Conservation (phyloP, 306 rosid genomes). For the Malus sieversii region DNA sequence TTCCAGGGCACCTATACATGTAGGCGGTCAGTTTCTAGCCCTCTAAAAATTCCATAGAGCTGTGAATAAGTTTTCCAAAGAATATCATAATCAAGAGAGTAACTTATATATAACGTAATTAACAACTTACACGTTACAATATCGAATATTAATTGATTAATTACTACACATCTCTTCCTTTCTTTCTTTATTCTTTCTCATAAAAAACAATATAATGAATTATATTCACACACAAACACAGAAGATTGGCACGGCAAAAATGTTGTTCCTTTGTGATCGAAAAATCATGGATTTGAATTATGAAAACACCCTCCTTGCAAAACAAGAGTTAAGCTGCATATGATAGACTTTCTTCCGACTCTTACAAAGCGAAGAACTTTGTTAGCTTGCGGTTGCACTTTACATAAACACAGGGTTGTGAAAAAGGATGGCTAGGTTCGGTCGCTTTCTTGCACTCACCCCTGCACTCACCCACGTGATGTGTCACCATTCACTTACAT, state of each 20-base stretch:
- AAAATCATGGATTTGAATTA: too few species aligned
- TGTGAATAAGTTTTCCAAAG: not conserved
- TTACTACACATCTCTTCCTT: too few species aligned
- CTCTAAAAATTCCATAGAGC: not conserved
- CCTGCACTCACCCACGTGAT: conserved; percentile 13
- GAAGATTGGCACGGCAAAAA: too few species aligned
- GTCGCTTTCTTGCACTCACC: conserved; percentile 1
- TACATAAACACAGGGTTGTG: not conserved
- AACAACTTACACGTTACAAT: too few species aligned
- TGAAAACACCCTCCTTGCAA: too few species aligned
- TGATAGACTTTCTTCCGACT: fast-evolving
- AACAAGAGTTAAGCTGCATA: too few species aligned
- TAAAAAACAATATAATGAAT: too few species aligned
- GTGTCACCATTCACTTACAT: not conserved
- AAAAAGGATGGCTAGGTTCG: not conserved
- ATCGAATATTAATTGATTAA: too few species aligned
- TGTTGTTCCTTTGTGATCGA: fast-evolving
- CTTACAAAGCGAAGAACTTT: too few species aligned
- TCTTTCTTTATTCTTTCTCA: too few species aligned
- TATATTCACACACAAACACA: not conserved
- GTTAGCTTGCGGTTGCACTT: too few species aligned
- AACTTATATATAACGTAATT: too few species aligned
- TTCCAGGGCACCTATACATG: conserved; percentile 2
- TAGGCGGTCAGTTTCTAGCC: not conserved
- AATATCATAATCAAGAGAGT: not conserved